These are phyloP conservation scores for Zoysia japonica DNA, from an alignment of 176 grass and related monocot genomes.

Conservation along the genomic window DNA sequence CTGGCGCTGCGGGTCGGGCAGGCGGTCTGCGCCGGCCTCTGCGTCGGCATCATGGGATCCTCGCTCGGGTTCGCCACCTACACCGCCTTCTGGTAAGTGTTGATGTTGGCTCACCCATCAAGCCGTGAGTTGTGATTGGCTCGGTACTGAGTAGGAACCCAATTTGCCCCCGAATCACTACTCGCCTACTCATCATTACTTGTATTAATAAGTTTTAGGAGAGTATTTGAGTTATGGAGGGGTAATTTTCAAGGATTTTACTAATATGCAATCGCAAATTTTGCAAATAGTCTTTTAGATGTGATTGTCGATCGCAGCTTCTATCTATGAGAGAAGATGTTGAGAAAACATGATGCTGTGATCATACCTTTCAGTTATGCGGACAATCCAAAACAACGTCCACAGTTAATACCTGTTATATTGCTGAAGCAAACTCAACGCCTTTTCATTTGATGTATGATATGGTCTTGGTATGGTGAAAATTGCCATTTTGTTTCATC, in stretches of 20 bases:
- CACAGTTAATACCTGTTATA: not conserved
- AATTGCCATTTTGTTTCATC: not conserved
- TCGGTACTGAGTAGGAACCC: not conserved
- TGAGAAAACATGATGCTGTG: not conserved
- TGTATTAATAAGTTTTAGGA: not conserved
- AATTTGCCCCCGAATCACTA: not conserved
- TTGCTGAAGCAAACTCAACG: not conserved
- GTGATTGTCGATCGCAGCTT: not conserved
- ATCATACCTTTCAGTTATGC: not conserved
- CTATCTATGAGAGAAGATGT: not conserved
- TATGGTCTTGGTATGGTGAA: not conserved
- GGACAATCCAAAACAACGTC: not conserved
- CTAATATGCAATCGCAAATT: not conserved
- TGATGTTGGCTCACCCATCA: not conserved
- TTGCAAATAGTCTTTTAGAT: not conserved
- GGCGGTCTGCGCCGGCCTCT: slow-evolving; percentile 71
- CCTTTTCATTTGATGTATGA: not conserved
- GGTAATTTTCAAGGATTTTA: not conserved
- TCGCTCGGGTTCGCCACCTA: slow-evolving; percentile 74
- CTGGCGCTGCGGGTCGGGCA: slow-evolving; percentile 74
- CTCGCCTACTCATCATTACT: not conserved
- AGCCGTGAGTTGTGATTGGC: not conserved
- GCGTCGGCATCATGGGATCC: slow-evolving; percentile 68
- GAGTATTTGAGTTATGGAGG: not conserved
- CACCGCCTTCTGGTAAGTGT: slow-evolving; percentile 88